These are phyloP conservation scores for Talaromyces sp. DNA, from an alignment of 2,329 filamentous ascomycete species.

Conservation along the genomic window DNA sequence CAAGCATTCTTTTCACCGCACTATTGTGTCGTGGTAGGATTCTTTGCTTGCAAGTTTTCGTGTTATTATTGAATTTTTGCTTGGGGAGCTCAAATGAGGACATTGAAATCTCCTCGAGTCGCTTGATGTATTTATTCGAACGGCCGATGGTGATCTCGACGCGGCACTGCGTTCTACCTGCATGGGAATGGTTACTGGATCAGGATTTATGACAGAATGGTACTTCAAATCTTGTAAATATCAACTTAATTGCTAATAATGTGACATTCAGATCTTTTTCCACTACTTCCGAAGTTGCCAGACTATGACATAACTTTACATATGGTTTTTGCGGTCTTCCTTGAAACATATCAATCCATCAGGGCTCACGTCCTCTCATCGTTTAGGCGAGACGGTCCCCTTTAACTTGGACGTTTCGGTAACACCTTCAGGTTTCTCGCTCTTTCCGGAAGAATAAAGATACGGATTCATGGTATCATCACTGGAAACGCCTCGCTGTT, in stretches of 20 bases:
- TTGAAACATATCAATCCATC: neutral
- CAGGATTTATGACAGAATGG: neutral
- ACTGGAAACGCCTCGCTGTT: conserved; percentile 52
- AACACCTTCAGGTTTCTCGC: conserved; percentile 54
- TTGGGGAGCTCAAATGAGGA: neutral
- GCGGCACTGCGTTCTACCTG: neutral
- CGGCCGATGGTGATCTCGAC: neutral
- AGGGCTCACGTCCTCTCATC: conserved; percentile 15
- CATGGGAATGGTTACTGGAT: neutral
- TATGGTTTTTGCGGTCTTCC: neutral
- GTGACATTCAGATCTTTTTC: neutral
- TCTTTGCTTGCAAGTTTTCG: neutral
- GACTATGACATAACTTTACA: neutral
- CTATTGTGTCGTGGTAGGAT: too few species aligned
- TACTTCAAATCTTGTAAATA: neutral
- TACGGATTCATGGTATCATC: conserved; percentile 49
- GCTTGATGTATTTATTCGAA: neutral
- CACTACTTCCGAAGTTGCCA: neutral
- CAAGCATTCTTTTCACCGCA: neutral
- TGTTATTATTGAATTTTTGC: neutral
- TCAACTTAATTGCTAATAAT: neutral
- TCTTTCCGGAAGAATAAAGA: conserved; percentile 44
- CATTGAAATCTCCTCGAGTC: too few species aligned
- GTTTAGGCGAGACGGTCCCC: conserved; percentile 42
- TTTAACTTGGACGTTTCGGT: conserved; percentile 53